Conservation (phyloP, 371 early-diverging fungal species). For the Fennellomyces sp. region DNA sequence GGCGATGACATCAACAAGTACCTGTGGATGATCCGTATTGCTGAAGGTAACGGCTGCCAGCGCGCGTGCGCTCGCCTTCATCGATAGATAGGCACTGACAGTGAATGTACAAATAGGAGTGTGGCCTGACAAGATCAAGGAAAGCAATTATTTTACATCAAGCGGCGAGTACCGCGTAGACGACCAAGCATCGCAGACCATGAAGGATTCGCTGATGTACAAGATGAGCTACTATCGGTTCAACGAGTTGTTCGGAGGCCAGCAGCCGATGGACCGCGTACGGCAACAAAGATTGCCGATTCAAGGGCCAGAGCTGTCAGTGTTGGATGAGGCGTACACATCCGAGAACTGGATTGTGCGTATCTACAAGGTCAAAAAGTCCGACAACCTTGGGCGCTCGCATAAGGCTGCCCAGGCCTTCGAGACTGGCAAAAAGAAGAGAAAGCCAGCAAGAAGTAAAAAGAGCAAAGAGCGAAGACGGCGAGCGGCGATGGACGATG, state of each 20-base stretch:
- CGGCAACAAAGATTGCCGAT: conserved; percentile 79
- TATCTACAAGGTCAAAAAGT: conserved; percentile 93
- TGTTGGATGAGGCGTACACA: conserved; percentile 92
- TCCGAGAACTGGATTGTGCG: conserved; percentile 96
- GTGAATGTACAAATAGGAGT: conserved; percentile 64
- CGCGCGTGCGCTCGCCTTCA: too few relatives aligned
- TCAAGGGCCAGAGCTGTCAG: conserved; percentile 79
- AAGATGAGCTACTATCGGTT: conserved; percentile 97
- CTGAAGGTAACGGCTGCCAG: conserved; percentile 61
- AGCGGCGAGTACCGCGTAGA: conserved; percentile 94
- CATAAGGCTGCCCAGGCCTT: conserved; percentile 72
- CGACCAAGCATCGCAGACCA: conserved; percentile 85
- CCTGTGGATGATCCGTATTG: conserved; percentile 99
- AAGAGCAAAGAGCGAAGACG: conserved; percentile 50
- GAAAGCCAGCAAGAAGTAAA: conserved; percentile 34
- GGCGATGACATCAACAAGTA: conserved; percentile 99
- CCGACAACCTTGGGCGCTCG: conserved; percentile 88
- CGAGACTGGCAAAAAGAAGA: conserved; percentile 57
- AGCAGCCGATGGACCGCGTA: conserved; percentile 84
- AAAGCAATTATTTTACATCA: conserved; percentile 84
- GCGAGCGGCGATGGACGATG: conserved; percentile 25
- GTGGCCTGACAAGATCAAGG: conserved; percentile 91
- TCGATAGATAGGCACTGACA: too few relatives aligned
- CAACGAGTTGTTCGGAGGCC: conserved; percentile 81
- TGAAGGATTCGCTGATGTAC: conserved; percentile 94